Base-by-base conservation (phyloP, 305 asterid species). In the Petunia hybrid region DNA sequence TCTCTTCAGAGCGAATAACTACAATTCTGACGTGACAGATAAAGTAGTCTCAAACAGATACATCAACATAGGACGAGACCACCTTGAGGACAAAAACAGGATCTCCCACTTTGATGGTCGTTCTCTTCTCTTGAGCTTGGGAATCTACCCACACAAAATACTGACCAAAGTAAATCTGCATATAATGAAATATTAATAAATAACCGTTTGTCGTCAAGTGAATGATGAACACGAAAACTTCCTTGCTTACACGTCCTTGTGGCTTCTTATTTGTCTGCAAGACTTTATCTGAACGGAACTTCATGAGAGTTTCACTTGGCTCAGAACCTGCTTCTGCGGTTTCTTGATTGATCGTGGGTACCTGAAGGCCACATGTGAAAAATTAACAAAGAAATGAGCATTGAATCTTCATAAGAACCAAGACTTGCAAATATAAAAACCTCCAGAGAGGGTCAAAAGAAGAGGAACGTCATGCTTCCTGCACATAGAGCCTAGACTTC, bases 121-220 rank as follows among this genome's bases (percentile, higher is more conserved):
- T 91, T 40, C 80, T 83, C 38, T 82, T 82, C 75, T 89, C 91
- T 69, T 68, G 76, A 81, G 65, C 57, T 41, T 83, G 82, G 39
- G 87, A 82, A 55, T 91, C 89, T 0, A 22, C 41, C 79, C 94
- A 92, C 4, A 91, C 97, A 82, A 92, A 7, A 83, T 88, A 85
- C 81, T 89, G 92, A 79, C 97, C 96, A 60, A 92, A 91, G 79
- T 90, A 92, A 45, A 91, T 89, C 93, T 91, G 89, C 66, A 86
- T 46, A 5, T 60, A 35, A 12, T 48, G 1, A 35, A 48, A 48
- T 46, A 31, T 35, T 2, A 12, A 62, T 43, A 41, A 67, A 10
- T 77, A 68, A 45, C 51, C 13, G 68, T 56, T 36, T 64, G 78
- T 48, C 31, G 13, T 71, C 62, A 12, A 48, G 35, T 6, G 62